A percentile compares a stretch with the other conserved stretches of the same genome.
phyloP scores from a whole-genome alignment of 306 rosid genomes.

The Hippophae gyantsensis region DNA sequence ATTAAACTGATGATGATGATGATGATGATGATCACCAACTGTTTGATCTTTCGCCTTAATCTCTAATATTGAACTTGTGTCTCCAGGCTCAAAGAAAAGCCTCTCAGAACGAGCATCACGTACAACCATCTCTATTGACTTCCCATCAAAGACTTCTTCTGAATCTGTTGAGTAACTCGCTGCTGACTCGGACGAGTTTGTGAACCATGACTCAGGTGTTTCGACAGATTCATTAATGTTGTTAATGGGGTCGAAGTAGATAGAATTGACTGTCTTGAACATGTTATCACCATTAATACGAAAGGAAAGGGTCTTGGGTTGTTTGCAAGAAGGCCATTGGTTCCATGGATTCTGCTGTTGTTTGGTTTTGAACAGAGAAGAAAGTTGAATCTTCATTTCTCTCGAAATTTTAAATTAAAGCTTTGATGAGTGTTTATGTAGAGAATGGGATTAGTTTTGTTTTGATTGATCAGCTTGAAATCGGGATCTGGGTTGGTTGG shows the following conservation, averaged over 20 bases:
- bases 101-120: slow-evolving; percentile 60
- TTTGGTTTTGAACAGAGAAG: slow-evolving; percentile 39
- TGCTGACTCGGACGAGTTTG: slow-evolving; percentile 51
- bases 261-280: slow-evolving; percentile 56
- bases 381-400: slow-evolving; percentile 27
- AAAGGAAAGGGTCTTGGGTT: slow-evolving; percentile 56
- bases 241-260: slow-evolving; percentile 31
- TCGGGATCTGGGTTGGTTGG: too few relatives aligned
- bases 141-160: slow-evolving; percentile 31
- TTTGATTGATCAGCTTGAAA: too few relatives aligned
- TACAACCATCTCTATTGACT: slow-evolving; percentile 45
- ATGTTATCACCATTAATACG: slow-evolving; percentile 26
- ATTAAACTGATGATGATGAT: neutral
- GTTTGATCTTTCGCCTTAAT: slow-evolving; percentile 24
- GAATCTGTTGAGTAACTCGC: slow-evolving; percentile 51
- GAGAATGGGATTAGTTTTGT: too few relatives aligned
- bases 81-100: slow-evolving; percentile 62
- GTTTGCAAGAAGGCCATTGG: slow-evolving; percentile 38
- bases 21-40: neutral
- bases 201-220: slow-evolving; percentile 60
- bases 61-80: slow-evolving; percentile 46
- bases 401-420: neutral
- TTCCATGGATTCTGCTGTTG: neutral
- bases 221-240: slow-evolving; percentile 20
- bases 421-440: too few relatives aligned